phyloP scores from a whole-genome alignment of 768 basidiomycete genomes.

The Megacollybia marginata region DNA sequence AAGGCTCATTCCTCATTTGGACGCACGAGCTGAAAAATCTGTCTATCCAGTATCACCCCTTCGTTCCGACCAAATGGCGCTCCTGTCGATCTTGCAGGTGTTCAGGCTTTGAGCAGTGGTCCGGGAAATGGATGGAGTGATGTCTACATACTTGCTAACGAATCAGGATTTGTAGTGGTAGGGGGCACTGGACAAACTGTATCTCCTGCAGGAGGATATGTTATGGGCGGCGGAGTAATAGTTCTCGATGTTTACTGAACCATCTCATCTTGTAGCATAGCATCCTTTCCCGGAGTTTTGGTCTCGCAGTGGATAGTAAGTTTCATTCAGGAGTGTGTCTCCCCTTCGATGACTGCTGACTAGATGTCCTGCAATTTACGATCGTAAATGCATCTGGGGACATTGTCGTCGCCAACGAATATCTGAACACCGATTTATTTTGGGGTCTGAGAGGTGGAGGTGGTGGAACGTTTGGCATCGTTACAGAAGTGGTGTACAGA shows the following conservation, averaged over 20 bases:
- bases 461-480: conserved; percentile 28
- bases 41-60: not conserved
- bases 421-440: conserved; percentile 36
- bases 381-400: conserved; percentile 35
- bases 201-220: not conserved
- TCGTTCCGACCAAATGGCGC: not conserved
- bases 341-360: not conserved
- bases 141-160: not conserved
- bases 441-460: conserved; percentile 38
- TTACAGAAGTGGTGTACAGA: conserved; percentile 2
- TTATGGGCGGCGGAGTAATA: not conserved
- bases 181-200: conserved; percentile 8
- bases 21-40: conserved; percentile 19
- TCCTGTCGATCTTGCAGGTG: not conserved
- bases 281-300: not conserved
- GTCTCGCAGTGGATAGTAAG: not conserved
- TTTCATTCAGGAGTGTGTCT: not conserved
- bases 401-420: conserved; percentile 26
- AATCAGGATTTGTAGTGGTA: not conserved
- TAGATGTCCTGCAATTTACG: conserved; percentile 19
- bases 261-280: not conserved
- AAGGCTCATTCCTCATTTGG: conserved; percentile 26
- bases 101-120: not conserved
- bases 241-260: too few relatives aligned
- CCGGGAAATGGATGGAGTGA: not conserved